Evolutionary conservation across 306 rosid genomes (phyloP).

Genomic region (Purshia tridentata): DNA sequence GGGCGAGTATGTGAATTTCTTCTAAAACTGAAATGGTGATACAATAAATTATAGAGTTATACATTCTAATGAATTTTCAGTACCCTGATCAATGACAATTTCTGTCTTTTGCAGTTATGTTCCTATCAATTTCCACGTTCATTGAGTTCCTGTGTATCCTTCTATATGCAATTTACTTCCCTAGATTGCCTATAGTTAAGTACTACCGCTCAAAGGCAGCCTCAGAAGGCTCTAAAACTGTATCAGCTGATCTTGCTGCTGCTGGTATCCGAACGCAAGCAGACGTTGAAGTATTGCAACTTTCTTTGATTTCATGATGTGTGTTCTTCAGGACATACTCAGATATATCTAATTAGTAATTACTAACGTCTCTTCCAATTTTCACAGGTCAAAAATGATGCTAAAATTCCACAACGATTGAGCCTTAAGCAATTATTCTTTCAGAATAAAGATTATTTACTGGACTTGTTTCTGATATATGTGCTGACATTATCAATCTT

Average conservation of each 20-base stretch:
- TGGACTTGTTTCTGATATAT: slow-evolving; percentile 57
- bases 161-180: slow-evolving; percentile 64
- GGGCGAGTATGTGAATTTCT: slow-evolving; percentile 55
- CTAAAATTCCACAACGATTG: slow-evolving; percentile 40
- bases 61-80: background rate
- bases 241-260: slow-evolving; percentile 78
- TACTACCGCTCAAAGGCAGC: slow-evolving; percentile 80
- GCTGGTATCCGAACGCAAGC: slow-evolving; percentile 50
- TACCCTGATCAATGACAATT: background rate
- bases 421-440: slow-evolving; percentile 50
- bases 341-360: background rate
- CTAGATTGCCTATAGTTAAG: slow-evolving; percentile 75
- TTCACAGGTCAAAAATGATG: slow-evolving; percentile 39
- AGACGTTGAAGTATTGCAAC: slow-evolving; percentile 38
- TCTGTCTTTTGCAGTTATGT: slow-evolving; percentile 52
- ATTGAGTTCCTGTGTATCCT: slow-evolving; percentile 60
- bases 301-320: slow-evolving; percentile 2
- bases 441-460: slow-evolving; percentile 56
- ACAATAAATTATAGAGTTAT: background rate
- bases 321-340: background rate
- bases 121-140: slow-evolving; percentile 53
- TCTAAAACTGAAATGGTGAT: background rate
- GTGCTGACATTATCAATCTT: slow-evolving; percentile 67
- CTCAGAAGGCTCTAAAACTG: slow-evolving; percentile 80
- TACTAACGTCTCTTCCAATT: background rate